Evolutionary conservation across 164 flowering plant genomes (phyloP).

Genomic region (Kalanchoe fedtschenkoi): DNA sequence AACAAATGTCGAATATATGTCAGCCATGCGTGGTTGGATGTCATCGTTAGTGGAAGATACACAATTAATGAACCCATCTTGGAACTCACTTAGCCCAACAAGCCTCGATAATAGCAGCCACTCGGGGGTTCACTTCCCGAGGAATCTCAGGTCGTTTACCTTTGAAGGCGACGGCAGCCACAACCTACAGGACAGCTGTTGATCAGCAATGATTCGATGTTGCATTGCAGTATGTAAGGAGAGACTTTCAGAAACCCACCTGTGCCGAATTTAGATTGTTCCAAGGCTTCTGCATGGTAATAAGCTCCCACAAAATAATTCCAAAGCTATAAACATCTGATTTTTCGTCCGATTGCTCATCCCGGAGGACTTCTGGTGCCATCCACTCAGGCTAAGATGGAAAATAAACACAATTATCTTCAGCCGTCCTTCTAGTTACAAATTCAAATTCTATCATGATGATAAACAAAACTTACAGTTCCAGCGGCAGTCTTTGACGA

Average conservation of each 20-base stretch:
- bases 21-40: neutral
- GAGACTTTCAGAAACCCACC: slow-evolving; percentile 31
- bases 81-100: slow-evolving; percentile 76
- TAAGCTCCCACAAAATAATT: slow-evolving; percentile 86
- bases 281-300: slow-evolving; percentile 89
- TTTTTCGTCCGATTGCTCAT: slow-evolving; percentile 92
- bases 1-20: neutral
- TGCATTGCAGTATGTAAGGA: neutral
- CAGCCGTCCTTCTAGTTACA: neutral
- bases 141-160: slow-evolving; percentile 80
- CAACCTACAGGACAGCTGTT: slow-evolving; percentile 41
- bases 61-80: neutral
- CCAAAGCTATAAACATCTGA: slow-evolving; percentile 93
- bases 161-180: slow-evolving; percentile 85
- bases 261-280: slow-evolving; percentile 76
- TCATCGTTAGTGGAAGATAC: neutral
- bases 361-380: slow-evolving; percentile 98
- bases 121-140: slow-evolving; percentile 48
- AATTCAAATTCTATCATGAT: neutral
- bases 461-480: slow-evolving; percentile 63
- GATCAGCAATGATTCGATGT: neutral
- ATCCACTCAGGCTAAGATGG: slow-evolving; percentile 91
- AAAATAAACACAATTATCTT: slow-evolving; percentile 5
- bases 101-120: slow-evolving; percentile 62
- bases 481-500: slow-evolving; percentile 99